phyloP scores from a whole-genome alignment of 1,284 basidiomycete genomes.

The Inonotus hispidus region DNA sequence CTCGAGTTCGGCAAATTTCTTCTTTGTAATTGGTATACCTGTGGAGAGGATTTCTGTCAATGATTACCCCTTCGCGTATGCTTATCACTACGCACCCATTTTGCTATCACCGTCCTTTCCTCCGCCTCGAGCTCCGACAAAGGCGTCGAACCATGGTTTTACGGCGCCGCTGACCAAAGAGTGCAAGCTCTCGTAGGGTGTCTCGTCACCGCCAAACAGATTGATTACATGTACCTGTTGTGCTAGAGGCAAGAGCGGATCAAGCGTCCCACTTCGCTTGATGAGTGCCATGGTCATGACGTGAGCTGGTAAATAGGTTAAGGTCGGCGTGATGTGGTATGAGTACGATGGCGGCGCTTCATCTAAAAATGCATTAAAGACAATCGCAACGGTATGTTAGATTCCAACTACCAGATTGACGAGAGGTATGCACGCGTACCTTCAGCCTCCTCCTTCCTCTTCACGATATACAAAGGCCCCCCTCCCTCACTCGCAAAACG shows the following conservation, averaged over 20 bases:
- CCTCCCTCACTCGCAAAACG: slow-evolving; percentile 72
- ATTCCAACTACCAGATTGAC: slow-evolving; percentile 8
- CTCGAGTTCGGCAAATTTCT: slow-evolving; percentile 98
- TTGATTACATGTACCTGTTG: slow-evolving; percentile 91
- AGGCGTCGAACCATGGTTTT: slow-evolving; percentile 98
- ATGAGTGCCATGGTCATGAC: slow-evolving; percentile 90
- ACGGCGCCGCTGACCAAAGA: slow-evolving; percentile 96
- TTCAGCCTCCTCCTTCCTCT: slow-evolving; percentile 65
- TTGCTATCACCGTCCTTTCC: slow-evolving; percentile 80
- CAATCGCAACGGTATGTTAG: slow-evolving; percentile 13
- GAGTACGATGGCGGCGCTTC: slow-evolving; percentile 56
- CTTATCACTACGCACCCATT: slow-evolving; percentile 56
- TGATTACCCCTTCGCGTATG: neutral
- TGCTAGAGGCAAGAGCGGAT: slow-evolving; percentile 73
- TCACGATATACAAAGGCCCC: slow-evolving; percentile 73
- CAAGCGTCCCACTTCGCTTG: slow-evolving; percentile 84
- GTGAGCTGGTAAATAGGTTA: slow-evolving; percentile 79
- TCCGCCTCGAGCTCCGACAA: slow-evolving; percentile 73
- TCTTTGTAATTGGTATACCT: slow-evolving; percentile 98
- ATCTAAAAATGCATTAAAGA: slow-evolving; percentile 34
- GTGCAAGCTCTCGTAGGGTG: slow-evolving; percentile 94
- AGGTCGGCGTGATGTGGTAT: slow-evolving; percentile 67
- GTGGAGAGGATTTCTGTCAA: slow-evolving; percentile 1
- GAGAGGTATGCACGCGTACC: slow-evolving; percentile 38
- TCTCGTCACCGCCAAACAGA: slow-evolving; percentile 85